Conservation (phyloP, 2,329 filamentous ascomycete genomes). For the Neonectria ditissima region DNA sequence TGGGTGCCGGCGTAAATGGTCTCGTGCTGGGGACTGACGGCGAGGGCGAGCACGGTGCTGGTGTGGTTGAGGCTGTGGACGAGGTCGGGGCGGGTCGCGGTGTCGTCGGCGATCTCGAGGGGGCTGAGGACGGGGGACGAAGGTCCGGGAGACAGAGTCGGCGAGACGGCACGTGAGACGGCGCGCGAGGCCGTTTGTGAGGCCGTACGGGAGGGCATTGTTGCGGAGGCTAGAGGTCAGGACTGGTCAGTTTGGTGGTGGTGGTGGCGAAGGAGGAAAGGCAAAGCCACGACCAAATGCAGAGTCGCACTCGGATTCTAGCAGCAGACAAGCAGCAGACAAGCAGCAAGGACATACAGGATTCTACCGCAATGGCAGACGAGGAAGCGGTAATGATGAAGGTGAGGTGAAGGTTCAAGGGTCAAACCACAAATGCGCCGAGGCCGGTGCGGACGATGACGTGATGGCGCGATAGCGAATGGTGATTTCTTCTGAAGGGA, state of each 20-base stretch:
- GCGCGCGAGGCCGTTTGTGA: constrained; percentile 40
- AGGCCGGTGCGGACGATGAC: constrained; percentile 16
- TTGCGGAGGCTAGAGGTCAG: constrained; percentile 29
- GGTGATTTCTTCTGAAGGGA: not conserved
- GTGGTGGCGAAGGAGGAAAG: not conserved
- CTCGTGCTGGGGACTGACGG: constrained; percentile 79
- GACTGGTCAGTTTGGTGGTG: constrained; percentile 16
- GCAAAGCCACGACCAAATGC: not conserved
- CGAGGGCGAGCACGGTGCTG: constrained; percentile 85
- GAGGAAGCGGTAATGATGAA: constrained; percentile 15
- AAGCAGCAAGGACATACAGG: constrained; percentile 15
- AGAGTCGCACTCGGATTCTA: not conserved
- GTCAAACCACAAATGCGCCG: constrained; percentile 5
- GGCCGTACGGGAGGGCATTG: constrained; percentile 40
- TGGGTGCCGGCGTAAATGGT: constrained; percentile 94
- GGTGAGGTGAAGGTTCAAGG: constrained; percentile 1
- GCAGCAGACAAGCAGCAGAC: not conserved
- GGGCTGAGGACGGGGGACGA: constrained; percentile 41
- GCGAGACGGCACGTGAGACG: constrained; percentile 39
- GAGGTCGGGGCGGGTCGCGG: constrained; percentile 65
- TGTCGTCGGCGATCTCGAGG: constrained; percentile 42
- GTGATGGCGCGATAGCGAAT: constrained; percentile 24
- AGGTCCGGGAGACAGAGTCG: constrained; percentile 37
- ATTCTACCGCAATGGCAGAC: constrained; percentile 3
- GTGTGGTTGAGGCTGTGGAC: constrained; percentile 81